Evolutionary conservation across 2,329 filamentous ascomycete species (phyloP), one percentile per base, ranked within the genome.

Genomic region (Fusarium keratoplasticum): DNA sequence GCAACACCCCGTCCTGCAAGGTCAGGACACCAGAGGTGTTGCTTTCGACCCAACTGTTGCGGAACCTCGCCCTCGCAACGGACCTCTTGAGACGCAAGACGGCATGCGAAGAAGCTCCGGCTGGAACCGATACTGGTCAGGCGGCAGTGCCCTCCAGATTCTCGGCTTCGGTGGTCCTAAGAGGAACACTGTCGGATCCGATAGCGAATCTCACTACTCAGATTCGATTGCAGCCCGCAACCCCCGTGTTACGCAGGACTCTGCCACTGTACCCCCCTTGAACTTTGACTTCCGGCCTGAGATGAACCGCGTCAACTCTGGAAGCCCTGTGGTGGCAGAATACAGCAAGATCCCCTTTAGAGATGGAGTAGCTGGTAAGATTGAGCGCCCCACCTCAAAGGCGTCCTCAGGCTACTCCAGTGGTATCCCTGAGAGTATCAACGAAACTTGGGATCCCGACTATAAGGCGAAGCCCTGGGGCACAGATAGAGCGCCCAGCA

Each of bases 111-210:
- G 90, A 78, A 94, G 91, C 76, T 94, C 92, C 5, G 92, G 92
- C 57, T 95, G 93, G 93, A 94, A 94, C 81, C 86, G 90, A 62
- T 95, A 94, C 82, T 95, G 93, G 89, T 93, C 92, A 16, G 92
- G 92, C 60, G 93, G 92, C 62, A 93, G 92, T 74, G 89, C 91
- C 9, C 83, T 92, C 65, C 92, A 92, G 77, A 88, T 92, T 27
- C 84, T 93, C 9, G 91, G 90, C 16, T 89, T 91, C 61, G 89
- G 89, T 16, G 80, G 80, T 73, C 79, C 84, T 38, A 84, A 87
- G 78, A 81, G 87, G 71, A 82, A 83, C 36, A 92, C 89, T 0
- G 84, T 86, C n/a, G 84, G 80, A 22, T 91, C 88, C 5, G 89
- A 90, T 36, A 81, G 82, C 59, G 88, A 89, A 79, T 91, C 89